A percentile compares a stretch with the other conserved stretches of the same genome.
Evolutionary conservation across 176 grass and related monocot genomes (phyloP).

Genomic region (Olyra latifolia): DNA sequence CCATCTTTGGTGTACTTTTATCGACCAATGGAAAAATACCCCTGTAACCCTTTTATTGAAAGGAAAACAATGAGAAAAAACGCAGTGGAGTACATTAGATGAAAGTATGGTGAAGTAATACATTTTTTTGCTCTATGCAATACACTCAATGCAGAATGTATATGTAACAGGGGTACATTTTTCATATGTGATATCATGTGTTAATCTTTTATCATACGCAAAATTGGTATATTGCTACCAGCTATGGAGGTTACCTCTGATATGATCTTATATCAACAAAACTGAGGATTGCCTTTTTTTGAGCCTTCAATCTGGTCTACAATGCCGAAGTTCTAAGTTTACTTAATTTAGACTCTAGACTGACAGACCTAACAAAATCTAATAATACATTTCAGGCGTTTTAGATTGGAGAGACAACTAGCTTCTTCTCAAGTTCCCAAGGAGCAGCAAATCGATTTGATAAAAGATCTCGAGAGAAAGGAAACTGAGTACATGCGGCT

Average conservation of each 20-base stretch:
- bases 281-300: background rate
- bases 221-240: background rate
- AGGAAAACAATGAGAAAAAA: background rate
- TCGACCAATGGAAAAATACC: background rate
- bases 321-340: background rate
- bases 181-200: background rate
- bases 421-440: conserved; percentile 85
- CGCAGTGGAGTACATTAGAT: conserved; percentile 2
- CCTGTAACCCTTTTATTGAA: background rate
- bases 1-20: background rate
- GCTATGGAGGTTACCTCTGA: background rate
- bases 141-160: background rate
- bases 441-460: conserved; percentile 90
- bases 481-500: conserved; percentile 98
- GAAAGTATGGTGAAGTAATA: background rate
- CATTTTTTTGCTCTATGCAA: background rate
- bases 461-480: conserved; percentile 98
- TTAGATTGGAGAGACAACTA: conserved; percentile 82
- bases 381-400: conserved; percentile 63
- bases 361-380: conserved; percentile 9
- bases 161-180: background rate
- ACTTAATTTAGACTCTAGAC: background rate
- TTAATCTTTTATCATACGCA: conserved; percentile 10
- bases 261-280: background rate
- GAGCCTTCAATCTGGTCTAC: background rate